Percentiles rank a stretch among this genome's conserved stretches.
Evolutionary conservation across 2,329 filamentous ascomycete species (phyloP).

Genomic region (Trichophyton benhamiae): DNA sequence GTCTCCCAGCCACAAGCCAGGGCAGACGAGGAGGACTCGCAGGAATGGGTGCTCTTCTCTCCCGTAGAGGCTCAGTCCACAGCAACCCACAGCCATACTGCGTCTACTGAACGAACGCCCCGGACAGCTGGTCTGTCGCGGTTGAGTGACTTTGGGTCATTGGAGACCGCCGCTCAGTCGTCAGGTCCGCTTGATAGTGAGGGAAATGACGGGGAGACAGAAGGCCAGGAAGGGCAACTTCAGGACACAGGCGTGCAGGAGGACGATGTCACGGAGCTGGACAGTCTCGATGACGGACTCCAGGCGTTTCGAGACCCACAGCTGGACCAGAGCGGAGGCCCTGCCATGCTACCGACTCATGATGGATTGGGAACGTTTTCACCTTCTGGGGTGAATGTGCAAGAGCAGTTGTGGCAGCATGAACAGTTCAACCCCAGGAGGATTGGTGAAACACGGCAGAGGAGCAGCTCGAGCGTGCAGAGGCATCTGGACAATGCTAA

Average conservation of each 20-base stretch:
- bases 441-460: slow-evolving; percentile 35
- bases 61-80: slow-evolving; percentile 45
- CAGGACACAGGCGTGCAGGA: slow-evolving; percentile 36
- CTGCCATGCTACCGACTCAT: slow-evolving; percentile 72
- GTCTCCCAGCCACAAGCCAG: slow-evolving; percentile 21
- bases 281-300: slow-evolving; percentile 84
- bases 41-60: slow-evolving; percentile 95
- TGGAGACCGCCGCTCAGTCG: slow-evolving; percentile 41
- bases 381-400: slow-evolving; percentile 50
- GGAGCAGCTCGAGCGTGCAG: slow-evolving; percentile 46
- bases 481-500: slow-evolving; percentile 44
- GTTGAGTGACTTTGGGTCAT: slow-evolving; percentile 67
- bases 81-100: slow-evolving; percentile 56
- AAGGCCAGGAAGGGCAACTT: slow-evolving; percentile 39
- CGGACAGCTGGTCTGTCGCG: slow-evolving; percentile 59
- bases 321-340: slow-evolving; percentile 39
- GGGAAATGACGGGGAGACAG: slow-evolving; percentile 33
- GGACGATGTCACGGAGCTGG: slow-evolving; percentile 65
- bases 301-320: slow-evolving; percentile 66
- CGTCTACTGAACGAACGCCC: slow-evolving; percentile 50
- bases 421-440: slow-evolving; percentile 70
- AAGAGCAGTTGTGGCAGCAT: slow-evolving; percentile 81
- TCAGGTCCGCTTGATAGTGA: slow-evolving; percentile 25
- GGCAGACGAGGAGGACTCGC: slow-evolving; percentile 53
- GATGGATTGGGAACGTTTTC: slow-evolving; percentile 83